Percentiles rank a stretch among this genome's conserved stretches.
Evolutionary conservation across 2,329 filamentous ascomycete species (phyloP).

Genomic region (Diplodia seriata): DNA sequence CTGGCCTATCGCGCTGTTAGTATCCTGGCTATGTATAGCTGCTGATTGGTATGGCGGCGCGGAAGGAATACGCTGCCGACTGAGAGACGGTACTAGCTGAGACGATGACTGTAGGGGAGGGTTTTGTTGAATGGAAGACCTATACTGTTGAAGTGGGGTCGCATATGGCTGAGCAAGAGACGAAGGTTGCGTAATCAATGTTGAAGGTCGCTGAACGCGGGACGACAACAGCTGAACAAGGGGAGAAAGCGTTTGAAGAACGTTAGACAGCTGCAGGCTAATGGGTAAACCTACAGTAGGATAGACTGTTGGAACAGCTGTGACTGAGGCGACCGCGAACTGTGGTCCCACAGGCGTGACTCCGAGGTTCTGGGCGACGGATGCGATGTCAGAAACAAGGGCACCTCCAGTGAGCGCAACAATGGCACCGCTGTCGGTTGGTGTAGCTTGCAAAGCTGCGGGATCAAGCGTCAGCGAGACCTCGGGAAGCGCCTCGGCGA

Average conservation of each 20-base stretch:
- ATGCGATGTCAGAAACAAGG: background rate
- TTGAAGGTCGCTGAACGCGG: background rate
- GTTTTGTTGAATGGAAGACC: background rate
- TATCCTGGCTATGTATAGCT: background rate
- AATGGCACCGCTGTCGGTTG: background rate
- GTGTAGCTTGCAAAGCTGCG: background rate
- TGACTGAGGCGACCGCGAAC: background rate
- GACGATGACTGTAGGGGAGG: background rate
- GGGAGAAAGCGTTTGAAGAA: background rate
- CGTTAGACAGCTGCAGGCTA: background rate
- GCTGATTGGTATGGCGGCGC: background rate
- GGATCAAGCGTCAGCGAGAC: background rate
- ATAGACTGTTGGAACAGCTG: background rate
- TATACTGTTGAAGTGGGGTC: background rate
- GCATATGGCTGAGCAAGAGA: background rate
- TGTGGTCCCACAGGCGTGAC: background rate
- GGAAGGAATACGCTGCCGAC: background rate
- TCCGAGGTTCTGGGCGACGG: background rate
- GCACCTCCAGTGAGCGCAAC: background rate
- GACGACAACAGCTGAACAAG: background rate
- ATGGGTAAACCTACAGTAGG: constrained; percentile 19
- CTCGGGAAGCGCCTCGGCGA: background rate
- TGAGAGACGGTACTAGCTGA: background rate
- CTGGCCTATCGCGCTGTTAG: constrained; percentile 9
- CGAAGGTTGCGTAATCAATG: background rate